These are phyloP conservation scores for Globisporangium nunn DNA, from an alignment of 352 stramenopile species.

Conservation along the genomic window DNA sequence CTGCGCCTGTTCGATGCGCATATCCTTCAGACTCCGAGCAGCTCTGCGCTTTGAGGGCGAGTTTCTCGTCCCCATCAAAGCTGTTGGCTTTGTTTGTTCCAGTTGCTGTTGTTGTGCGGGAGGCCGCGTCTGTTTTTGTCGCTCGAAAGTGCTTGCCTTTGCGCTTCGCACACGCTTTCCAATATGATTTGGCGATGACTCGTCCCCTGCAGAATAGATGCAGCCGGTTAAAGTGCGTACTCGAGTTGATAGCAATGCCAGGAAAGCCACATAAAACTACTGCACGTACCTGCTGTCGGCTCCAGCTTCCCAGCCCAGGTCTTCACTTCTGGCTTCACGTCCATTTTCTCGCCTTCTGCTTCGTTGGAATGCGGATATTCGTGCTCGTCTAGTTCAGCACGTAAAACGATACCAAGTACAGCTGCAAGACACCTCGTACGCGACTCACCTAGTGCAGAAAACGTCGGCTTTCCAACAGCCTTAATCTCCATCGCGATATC, in stretches of 20 bases:
- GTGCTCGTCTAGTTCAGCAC: not conserved
- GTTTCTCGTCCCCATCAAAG: not conserved
- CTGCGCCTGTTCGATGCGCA: constrained; percentile 12
- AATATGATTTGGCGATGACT: not conserved
- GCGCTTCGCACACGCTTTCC: not conserved
- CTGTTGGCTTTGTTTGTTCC: not conserved
- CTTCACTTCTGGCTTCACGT: not conserved
- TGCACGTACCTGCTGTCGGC: not conserved
- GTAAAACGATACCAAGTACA: not conserved
- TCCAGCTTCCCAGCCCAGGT: not conserved
- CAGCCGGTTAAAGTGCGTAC: not conserved
- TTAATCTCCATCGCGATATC: not conserved
- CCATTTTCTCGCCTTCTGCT: too few species aligned
- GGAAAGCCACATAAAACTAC: not conserved
- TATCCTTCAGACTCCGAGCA: constrained; percentile 9
- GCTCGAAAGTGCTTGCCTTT: not conserved
- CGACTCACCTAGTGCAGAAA: not conserved
- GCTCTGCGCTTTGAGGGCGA: constrained; percentile 2
- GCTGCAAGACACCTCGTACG: not conserved
- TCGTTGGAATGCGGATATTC: not conserved
- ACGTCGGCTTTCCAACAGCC: not conserved
- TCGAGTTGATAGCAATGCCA: not conserved
- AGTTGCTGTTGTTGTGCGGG: not conserved
- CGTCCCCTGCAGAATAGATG: not conserved
- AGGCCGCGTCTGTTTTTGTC: not conserved